These are phyloP conservation scores for Saturnispora besseyi DNA, from an alignment of 805 yeast species.

Conservation along the genomic window DNA sequence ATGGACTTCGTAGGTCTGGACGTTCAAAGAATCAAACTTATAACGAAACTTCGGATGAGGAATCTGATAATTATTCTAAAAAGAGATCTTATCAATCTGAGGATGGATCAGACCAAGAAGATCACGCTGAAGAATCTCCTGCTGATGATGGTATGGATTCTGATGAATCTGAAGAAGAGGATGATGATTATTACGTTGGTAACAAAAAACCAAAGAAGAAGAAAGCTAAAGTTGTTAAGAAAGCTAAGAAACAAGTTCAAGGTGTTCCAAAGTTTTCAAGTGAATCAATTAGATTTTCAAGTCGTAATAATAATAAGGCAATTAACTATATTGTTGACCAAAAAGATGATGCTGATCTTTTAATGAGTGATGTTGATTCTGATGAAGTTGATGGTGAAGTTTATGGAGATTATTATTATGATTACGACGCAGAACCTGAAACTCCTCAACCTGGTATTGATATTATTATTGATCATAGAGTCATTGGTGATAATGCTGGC, in stretches of 20 bases:
- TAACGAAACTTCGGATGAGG: conserved; percentile 17
- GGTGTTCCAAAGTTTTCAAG: conserved; percentile 8
- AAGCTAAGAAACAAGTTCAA: conserved; percentile 11
- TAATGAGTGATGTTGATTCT: conserved; percentile 35
- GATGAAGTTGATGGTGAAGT: conserved; percentile 20
- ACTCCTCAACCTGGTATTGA: conserved; percentile 25
- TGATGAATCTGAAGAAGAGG: conserved; percentile 25
- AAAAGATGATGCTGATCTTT: conserved; percentile 47
- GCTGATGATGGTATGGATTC: conserved; percentile 20
- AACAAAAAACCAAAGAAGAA: conserved; percentile 24
- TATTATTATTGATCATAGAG: conserved; percentile 47
- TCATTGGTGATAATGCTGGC: conserved; percentile 23
- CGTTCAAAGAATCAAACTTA: conserved; percentile 42
- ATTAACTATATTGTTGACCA: conserved; percentile 68
- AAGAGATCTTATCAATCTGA: conserved; percentile 11
- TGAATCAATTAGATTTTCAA: conserved; percentile 52
- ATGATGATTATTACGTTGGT: conserved; percentile 26
- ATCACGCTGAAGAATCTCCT: conserved; percentile 19
- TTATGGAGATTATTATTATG: conserved; percentile 21
- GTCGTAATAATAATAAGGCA: conserved; percentile 53
- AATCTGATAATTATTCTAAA: conserved; percentile 6
- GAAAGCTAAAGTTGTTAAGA: conserved; percentile 26
- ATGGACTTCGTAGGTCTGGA: conserved; percentile 71
- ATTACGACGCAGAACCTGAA: conserved; percentile 13
- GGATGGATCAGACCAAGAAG: conserved; percentile 21